Evolutionary conservation across 208 protist genomes (phyloP).

Genomic region (Crithidia bombi): DNA sequence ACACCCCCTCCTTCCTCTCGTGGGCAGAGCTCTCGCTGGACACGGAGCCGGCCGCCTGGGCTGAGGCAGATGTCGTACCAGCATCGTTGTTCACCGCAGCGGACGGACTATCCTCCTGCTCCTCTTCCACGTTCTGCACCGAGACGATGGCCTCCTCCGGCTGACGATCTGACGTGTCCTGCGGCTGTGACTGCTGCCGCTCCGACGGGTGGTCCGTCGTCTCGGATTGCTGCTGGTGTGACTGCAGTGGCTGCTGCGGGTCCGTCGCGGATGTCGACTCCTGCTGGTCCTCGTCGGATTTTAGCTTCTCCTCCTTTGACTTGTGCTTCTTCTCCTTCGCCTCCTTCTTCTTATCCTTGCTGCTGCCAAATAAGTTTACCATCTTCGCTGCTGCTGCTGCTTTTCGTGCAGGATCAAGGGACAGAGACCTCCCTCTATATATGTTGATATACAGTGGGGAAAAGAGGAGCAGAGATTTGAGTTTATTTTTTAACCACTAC

Average conservation of each 20-base stretch:
- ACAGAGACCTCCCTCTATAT: neutral
- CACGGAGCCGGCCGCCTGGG: neutral
- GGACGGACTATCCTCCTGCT: neutral
- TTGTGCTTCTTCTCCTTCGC: slow-evolving; percentile 15
- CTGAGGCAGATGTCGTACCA: slow-evolving; percentile 2
- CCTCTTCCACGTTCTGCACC: neutral
- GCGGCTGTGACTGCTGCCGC: slow-evolving; percentile 1
- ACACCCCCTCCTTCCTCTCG: slow-evolving; percentile 11
- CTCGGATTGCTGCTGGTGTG: neutral
- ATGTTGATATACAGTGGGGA: too few species aligned
- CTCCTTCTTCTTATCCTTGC: slow-evolving; percentile 15
- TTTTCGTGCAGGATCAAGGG: neutral
- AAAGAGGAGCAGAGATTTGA: too few species aligned
- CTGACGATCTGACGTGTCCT: neutral
- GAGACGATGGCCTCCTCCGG: neutral
- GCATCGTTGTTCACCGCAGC: neutral
- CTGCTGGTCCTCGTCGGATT: slow-evolving; percentile 1
- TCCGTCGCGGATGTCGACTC: neutral
- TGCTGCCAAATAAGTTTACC: slow-evolving; percentile 13
- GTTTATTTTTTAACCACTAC: too few species aligned
- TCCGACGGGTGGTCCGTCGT: too few species aligned
- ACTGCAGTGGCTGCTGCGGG: neutral
- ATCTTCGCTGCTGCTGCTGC: slow-evolving; percentile 11
- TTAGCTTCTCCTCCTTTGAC: neutral
- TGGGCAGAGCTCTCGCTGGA: slow-evolving; percentile 7